Conservation (phyloP, 441 rosid genomes). For the Pelargonium exstipulatum region DNA sequence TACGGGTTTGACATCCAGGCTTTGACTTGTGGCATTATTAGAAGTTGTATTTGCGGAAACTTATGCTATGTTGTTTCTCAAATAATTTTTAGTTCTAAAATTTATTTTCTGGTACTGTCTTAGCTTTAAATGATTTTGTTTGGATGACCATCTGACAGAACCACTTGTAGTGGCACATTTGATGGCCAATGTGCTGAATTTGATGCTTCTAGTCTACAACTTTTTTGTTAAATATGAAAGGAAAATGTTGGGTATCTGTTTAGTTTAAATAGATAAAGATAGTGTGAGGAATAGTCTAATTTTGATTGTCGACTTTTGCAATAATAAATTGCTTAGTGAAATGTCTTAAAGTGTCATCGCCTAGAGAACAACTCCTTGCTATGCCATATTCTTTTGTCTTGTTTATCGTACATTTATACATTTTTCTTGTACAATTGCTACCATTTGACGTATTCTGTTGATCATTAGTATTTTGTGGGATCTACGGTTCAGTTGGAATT, state of each 20-base stretch:
- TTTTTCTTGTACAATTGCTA: neutral
- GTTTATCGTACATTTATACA: too few relatives aligned
- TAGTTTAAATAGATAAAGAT: neutral
- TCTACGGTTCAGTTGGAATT: neutral
- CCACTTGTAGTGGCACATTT: neutral
- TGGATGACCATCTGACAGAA: neutral
- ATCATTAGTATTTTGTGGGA: neutral
- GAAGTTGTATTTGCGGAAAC: neutral
- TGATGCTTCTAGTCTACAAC: neutral
- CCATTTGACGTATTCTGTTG: neutral
- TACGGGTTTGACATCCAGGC: neutral
- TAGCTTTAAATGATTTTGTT: neutral
- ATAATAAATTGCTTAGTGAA: neutral
- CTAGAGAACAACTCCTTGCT: neutral
- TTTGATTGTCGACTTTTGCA: neutral
- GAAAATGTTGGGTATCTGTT: neutral
- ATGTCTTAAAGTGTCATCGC: neutral
- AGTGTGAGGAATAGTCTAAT: neutral
- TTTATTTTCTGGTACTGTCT: neutral
- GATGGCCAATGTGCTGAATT: neutral
- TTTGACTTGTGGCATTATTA: neutral
- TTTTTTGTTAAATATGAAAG: neutral
- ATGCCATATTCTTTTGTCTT: neutral
- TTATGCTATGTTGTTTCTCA: neutral
- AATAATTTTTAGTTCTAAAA: neutral